Evolutionary conservation across 192 early-diverging fungal genomes (phyloP).

Genomic region (Dispira parvispora): DNA sequence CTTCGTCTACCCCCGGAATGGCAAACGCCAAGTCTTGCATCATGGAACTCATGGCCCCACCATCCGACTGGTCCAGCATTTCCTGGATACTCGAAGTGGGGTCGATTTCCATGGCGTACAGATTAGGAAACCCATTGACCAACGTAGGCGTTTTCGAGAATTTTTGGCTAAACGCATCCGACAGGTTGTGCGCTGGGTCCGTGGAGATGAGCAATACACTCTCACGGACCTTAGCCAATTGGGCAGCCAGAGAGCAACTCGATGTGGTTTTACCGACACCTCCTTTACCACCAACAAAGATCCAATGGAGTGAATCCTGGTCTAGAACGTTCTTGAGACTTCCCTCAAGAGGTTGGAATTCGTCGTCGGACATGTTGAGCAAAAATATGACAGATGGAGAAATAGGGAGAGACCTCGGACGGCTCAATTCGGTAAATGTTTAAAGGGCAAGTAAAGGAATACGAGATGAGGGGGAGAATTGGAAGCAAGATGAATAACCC

Average conservation of each 20-base stretch:
- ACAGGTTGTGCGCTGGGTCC: constrained; percentile 98
- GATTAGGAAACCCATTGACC: constrained; percentile 87
- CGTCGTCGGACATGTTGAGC: constrained; percentile 36
- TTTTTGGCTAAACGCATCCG: constrained; percentile 98
- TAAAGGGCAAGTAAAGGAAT: no score
- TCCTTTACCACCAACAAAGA: constrained; percentile 99
- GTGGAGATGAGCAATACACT: constrained; percentile 95
- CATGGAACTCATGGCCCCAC: constrained; percentile 63
- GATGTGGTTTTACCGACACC: constrained; percentile 91
- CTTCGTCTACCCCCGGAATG: constrained; percentile 99
- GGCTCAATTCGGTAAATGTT: no score
- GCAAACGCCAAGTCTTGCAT: constrained; percentile 98
- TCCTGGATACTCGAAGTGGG: constrained; percentile 95
- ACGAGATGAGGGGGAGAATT: no score
- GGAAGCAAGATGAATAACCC: no score
- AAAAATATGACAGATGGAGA: neutral
- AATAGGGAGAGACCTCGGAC: neutral
- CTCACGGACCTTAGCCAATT: constrained; percentile 77
- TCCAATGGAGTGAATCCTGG: constrained; percentile 91
- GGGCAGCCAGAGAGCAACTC: constrained; percentile 85
- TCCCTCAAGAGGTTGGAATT: constrained; percentile 57
- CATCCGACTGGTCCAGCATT: constrained; percentile 80
- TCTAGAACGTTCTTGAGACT: constrained; percentile 92
- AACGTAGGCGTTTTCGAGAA: constrained; percentile 90
- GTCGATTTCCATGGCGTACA: constrained; percentile 99